phyloP scores from a whole-genome alignment of 1,284 basidiomycete species.

The Mycosarcoma maydis region DNA sequence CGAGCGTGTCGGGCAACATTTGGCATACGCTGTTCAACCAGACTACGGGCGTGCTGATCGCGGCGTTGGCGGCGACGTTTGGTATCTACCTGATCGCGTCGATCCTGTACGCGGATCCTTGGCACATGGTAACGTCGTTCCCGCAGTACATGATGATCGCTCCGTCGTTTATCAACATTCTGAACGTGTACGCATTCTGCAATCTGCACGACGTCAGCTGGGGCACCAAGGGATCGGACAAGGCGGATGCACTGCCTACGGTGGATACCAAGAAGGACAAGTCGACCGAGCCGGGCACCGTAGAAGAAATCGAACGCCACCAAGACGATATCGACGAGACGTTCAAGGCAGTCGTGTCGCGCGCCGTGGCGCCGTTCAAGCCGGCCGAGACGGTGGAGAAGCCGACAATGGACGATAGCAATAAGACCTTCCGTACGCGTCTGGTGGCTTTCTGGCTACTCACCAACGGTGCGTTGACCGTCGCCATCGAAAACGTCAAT shows the following conservation, averaged over 20 bases:
- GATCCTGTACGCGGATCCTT: constrained; percentile 93
- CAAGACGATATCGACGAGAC: constrained; percentile 91
- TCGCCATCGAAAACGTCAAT: constrained; percentile 85
- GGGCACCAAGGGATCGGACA: constrained; percentile 97
- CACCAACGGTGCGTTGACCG: constrained; percentile 72
- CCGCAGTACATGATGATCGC: constrained; percentile 85
- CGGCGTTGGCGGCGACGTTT: constrained; percentile 64
- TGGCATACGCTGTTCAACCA: constrained; percentile 51
- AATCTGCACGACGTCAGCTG: constrained; percentile 73
- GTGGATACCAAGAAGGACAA: constrained; percentile 77
- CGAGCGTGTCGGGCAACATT: constrained; percentile 20
- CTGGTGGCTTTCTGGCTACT: constrained; percentile 67
- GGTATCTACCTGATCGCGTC: constrained; percentile 75
- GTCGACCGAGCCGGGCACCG: constrained; percentile 75
- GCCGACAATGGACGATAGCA: constrained; percentile 75
- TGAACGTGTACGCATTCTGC: constrained; percentile 96
- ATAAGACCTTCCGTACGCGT: constrained; percentile 67
- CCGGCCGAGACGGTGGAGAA: constrained; percentile 78
- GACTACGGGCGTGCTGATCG: constrained; percentile 62
- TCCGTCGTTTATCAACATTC: constrained; percentile 89
- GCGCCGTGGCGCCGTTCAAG: constrained; percentile 85
- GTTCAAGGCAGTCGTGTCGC: constrained; percentile 91
- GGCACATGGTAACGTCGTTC: constrained; percentile 98
- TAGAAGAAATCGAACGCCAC: constrained; percentile 71
- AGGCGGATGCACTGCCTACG: constrained; percentile 90